Evolutionary conservation across 179 eudicot species (phyloP).

Genomic region (Spergularia azorica): DNA sequence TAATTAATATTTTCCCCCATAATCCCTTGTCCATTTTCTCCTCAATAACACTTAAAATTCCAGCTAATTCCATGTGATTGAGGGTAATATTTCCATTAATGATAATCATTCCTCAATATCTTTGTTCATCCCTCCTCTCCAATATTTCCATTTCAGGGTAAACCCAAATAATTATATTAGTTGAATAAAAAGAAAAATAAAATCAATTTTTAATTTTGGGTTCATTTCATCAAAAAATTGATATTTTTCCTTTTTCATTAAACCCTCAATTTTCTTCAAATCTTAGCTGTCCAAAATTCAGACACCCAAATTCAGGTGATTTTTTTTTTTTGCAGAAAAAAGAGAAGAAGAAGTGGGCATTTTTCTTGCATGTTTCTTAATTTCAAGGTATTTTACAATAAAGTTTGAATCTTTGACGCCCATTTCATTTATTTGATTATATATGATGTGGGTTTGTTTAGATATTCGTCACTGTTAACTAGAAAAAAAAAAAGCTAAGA

Average conservation of each 20-base stretch:
- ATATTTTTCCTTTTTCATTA: conserved; percentile 18
- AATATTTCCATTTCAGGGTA: conserved; percentile 22
- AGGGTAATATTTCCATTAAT: not conserved
- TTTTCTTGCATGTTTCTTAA: conserved; percentile 25
- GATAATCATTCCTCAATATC: not conserved
- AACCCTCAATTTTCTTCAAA: conserved; percentile 10
- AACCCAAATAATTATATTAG: not conserved
- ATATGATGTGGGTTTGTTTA: conserved; percentile 21
- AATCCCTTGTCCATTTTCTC: conserved; percentile 1
- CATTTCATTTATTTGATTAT: conserved; percentile 17
- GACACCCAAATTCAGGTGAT: conserved; percentile 7
- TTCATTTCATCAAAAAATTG: not conserved
- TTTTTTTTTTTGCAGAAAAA: not conserved
- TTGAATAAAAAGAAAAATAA: not conserved
- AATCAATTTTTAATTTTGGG: too few relatives aligned
- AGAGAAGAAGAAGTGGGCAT: conserved; percentile 15
- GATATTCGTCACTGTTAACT: conserved; percentile 22
- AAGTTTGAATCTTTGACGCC: conserved; percentile 22
- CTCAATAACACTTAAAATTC: conserved; percentile 4
- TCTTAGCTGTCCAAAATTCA: conserved; percentile 27
- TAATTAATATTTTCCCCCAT: not conserved
- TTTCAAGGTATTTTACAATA: conserved; percentile 27
- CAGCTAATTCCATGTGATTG: conserved; percentile 22
- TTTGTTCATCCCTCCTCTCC: not conserved
- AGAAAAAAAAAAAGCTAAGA: not conserved